Conservation (phyloP, 2,329 filamentous ascomycete genomes). For the Apiospora aurea region DNA sequence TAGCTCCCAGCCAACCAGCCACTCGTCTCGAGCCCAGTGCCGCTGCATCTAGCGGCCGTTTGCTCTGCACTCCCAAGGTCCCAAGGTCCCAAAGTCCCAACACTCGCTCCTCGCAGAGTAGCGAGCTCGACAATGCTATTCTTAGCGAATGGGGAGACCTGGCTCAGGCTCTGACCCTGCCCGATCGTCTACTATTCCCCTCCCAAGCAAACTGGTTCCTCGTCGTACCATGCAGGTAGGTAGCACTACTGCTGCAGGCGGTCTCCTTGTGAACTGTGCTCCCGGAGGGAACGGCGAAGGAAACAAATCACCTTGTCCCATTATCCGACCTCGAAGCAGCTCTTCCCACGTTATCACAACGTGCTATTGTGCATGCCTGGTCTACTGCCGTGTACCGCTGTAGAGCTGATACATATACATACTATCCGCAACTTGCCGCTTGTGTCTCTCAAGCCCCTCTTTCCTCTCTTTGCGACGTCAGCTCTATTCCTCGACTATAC, state of each 20-base stretch:
- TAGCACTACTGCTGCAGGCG: constrained; percentile 22
- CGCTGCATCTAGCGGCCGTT: constrained; percentile 28
- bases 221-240: constrained; percentile 2
- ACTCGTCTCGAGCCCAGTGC: constrained; percentile 32
- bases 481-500: constrained; percentile 38
- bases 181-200: not conserved
- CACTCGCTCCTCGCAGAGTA: constrained; percentile 20
- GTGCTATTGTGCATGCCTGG: constrained; percentile 35
- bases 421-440: constrained; percentile 39
- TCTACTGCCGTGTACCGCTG: constrained; percentile 14
- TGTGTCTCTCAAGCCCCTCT: constrained; percentile 35
- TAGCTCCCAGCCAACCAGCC: constrained; percentile 41
- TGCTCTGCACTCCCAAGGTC: not conserved
- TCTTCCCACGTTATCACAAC: constrained; percentile 37
- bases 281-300: constrained; percentile 29
- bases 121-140: constrained; percentile 37
- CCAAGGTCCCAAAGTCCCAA: not conserved
- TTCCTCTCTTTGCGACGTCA: constrained; percentile 43
- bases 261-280: constrained; percentile 25
- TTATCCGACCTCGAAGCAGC: constrained; percentile 28
- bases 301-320: constrained; percentile 43
- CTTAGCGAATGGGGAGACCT: constrained; percentile 36
- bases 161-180: not conserved
- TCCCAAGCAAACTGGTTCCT: constrained; percentile 1
- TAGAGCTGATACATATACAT: constrained; percentile 44